These are phyloP conservation scores for Ceratobasidium sp. DNA, from an alignment of 1,284 basidiomycete species.

Conservation along the genomic window DNA sequence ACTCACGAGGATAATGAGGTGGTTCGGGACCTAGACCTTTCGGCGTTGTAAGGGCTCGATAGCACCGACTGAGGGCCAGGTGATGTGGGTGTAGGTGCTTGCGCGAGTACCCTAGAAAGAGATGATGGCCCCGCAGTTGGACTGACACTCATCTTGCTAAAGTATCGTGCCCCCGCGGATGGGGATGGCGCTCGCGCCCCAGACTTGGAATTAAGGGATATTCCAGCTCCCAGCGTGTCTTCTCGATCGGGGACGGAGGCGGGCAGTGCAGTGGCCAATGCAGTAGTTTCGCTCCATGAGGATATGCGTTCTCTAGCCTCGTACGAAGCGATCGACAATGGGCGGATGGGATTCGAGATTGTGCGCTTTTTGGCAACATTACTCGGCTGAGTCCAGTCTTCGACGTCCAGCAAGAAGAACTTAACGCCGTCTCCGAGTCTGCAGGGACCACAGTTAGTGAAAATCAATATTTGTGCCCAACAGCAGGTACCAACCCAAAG, in stretches of 20 bases:
- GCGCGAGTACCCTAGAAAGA: slow-evolving; percentile 76
- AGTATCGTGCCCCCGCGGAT: slow-evolving; percentile 52
- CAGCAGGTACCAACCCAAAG: slow-evolving; percentile 46
- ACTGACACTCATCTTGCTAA: slow-evolving; percentile 71
- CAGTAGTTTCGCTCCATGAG: slow-evolving; percentile 46
- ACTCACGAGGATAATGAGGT: slow-evolving; percentile 46
- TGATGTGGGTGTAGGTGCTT: slow-evolving; percentile 59
- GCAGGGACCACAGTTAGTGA: slow-evolving; percentile 52
- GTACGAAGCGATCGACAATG: slow-evolving; percentile 38
- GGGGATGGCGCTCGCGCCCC: slow-evolving; percentile 61
- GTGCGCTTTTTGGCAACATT: slow-evolving; percentile 64
- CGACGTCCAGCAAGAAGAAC: slow-evolving; percentile 93
- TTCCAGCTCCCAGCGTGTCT: slow-evolving; percentile 28
- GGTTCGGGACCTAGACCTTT: slow-evolving; percentile 37
- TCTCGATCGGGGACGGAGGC: slow-evolving; percentile 35
- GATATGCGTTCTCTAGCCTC: slow-evolving; percentile 47
- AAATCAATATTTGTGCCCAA: neutral
- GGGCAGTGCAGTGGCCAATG: slow-evolving; percentile 43
- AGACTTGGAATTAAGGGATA: slow-evolving; percentile 21
- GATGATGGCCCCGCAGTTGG: slow-evolving; percentile 76
- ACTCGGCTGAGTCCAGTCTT: slow-evolving; percentile 86
- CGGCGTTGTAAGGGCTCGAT: slow-evolving; percentile 43
- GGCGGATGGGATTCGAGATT: slow-evolving; percentile 57
- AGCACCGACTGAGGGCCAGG: slow-evolving; percentile 32
- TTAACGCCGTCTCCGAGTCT: slow-evolving; percentile 89